A percentile compares a stretch with the other conserved stretches of the same genome.
phyloP scores from a whole-genome alignment of 805 yeast genomes.

The Wickerhamomyces canadensis region DNA sequence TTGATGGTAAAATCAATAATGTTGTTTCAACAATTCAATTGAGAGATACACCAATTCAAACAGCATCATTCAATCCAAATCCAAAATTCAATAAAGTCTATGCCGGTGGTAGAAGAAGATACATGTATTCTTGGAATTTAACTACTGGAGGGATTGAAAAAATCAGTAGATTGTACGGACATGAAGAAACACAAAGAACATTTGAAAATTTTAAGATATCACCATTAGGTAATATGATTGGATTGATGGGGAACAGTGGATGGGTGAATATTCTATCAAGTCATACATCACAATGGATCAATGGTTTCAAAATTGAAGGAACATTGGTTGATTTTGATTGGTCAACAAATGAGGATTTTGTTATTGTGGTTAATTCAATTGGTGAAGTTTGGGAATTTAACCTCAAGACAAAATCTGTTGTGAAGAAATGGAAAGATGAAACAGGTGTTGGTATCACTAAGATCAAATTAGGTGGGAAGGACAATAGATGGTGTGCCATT shows the following conservation, averaged over 20 bases:
- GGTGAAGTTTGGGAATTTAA: slow-evolving; percentile 93
- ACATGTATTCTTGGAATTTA: slow-evolving; percentile 90
- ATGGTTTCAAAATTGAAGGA: slow-evolving; percentile 88
- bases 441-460: slow-evolving; percentile 82
- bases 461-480: slow-evolving; percentile 63
- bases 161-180: slow-evolving; percentile 86
- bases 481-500: slow-evolving; percentile 78
- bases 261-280: slow-evolving; percentile 84
- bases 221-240: slow-evolving; percentile 66
- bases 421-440: slow-evolving; percentile 76
- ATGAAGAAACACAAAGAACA: slow-evolving; percentile 75
- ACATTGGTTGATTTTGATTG: slow-evolving; percentile 77
- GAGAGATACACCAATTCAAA: slow-evolving; percentile 72
- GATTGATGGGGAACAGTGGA: slow-evolving; percentile 79
- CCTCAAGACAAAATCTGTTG: slow-evolving; percentile 41
- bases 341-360: slow-evolving; percentile 36
- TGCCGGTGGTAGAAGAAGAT: slow-evolving; percentile 89
- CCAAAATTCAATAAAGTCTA: slow-evolving; percentile 47
- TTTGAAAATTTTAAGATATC: slow-evolving; percentile 83
- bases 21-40: slow-evolving; percentile 79
- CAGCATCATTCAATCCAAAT: slow-evolving; percentile 59
- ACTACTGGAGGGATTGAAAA: slow-evolving; percentile 72
- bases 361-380: slow-evolving; percentile 60
- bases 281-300: slow-evolving; percentile 76
- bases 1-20: slow-evolving; percentile 81